Evolutionary conservation across 495 filamentous ascomycete genomes (phyloP).

Genomic region (Barbatosphaeria neglecta): DNA sequence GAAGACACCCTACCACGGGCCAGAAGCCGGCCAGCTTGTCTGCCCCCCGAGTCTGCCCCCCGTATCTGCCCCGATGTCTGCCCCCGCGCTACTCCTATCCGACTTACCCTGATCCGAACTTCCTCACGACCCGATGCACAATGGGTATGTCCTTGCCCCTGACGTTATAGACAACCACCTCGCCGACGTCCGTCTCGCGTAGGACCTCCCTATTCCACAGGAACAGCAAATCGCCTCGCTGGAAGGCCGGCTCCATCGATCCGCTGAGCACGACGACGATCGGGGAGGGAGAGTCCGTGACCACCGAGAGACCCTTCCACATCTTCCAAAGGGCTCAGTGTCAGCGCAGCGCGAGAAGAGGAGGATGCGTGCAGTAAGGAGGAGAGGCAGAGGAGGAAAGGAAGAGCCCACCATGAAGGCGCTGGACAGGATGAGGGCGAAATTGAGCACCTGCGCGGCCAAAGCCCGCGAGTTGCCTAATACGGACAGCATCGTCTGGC

Average conservation of each 20-base stretch:
- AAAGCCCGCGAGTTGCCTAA: constrained; percentile 71
- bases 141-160: constrained; percentile 87
- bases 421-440: constrained; percentile 85
- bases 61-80: too few species aligned
- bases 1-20: not conserved
- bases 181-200: constrained; percentile 61
- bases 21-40: too few species aligned
- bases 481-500: constrained; percentile 53
- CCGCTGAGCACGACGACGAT: constrained; percentile 94
- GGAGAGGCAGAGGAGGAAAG: constrained; percentile 3
- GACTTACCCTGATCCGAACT: constrained; percentile 49
- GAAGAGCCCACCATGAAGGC: constrained; percentile 92
- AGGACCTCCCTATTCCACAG: constrained; percentile 79
- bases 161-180: constrained; percentile 93
- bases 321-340: constrained; percentile 31
- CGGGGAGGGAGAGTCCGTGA: constrained; percentile 75
- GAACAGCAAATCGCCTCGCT: constrained; percentile 84
- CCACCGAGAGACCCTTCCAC: constrained; percentile 89
- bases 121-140: constrained; percentile 75
- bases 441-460: constrained; percentile 84
- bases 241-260: constrained; percentile 95
- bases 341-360: not conserved
- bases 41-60: too few species aligned
- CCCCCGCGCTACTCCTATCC: too few species aligned
- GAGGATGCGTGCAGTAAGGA: not conserved